Evolutionary conservation across 768 basidiomycete species (phyloP).

Genomic region (Hydnum rufescens): DNA sequence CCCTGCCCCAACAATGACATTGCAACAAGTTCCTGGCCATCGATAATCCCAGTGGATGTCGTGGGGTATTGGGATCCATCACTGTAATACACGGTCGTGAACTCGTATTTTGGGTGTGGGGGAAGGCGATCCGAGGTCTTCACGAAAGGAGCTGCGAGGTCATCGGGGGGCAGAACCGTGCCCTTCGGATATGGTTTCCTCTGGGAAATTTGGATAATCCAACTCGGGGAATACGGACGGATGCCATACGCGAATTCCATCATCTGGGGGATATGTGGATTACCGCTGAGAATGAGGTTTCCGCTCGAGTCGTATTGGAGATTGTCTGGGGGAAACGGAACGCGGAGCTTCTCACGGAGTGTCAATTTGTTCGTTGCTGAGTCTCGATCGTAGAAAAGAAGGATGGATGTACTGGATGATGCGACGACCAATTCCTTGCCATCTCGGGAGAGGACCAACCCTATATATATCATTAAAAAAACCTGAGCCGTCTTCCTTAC

Average conservation of each 20-base stretch:
- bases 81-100: slow-evolving; percentile 57
- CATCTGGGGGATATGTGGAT: slow-evolving; percentile 41
- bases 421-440: slow-evolving; percentile 36
- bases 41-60: not conserved
- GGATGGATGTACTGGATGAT: slow-evolving; percentile 27
- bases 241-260: slow-evolving; percentile 26
- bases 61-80: slow-evolving; percentile 24
- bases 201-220: slow-evolving; percentile 37
- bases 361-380: slow-evolving; percentile 16
- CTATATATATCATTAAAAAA: too few species aligned
- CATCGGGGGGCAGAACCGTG: slow-evolving; percentile 8
- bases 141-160: slow-evolving; percentile 28
- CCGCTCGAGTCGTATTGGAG: slow-evolving; percentile 27
- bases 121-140: slow-evolving; percentile 27
- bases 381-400: slow-evolving; percentile 28
- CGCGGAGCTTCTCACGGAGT: slow-evolving; percentile 20
- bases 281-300: slow-evolving; percentile 37
- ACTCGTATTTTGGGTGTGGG: slow-evolving; percentile 19
- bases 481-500: too few species aligned
- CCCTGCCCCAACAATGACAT: slow-evolving; percentile 11
- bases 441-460: slow-evolving; percentile 37
- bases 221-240: slow-evolving; percentile 28
- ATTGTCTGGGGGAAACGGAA: slow-evolving; percentile 49
- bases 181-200: slow-evolving; percentile 13
- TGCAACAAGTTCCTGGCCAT: slow-evolving; percentile 6